These are phyloP conservation scores for Tetracentron sinense DNA, from an alignment of 164 flowering plant species.

Conservation along the genomic window DNA sequence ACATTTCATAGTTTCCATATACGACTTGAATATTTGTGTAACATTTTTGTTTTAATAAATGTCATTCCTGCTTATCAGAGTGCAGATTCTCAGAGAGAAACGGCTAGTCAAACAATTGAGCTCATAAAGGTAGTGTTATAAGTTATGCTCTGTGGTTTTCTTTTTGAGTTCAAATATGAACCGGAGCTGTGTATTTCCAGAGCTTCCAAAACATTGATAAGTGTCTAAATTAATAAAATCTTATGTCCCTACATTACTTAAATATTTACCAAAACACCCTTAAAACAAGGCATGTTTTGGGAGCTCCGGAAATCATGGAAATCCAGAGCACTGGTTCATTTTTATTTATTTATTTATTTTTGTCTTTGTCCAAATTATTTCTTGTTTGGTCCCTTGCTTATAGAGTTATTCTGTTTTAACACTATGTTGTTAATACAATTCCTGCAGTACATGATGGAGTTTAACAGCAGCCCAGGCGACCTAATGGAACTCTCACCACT, in stretches of 20 bases:
- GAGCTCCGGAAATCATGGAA: no score
- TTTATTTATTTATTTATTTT: background rate
- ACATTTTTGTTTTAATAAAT: constrained; percentile 8
- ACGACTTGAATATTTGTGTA: background rate
- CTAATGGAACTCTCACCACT: constrained; percentile 96
- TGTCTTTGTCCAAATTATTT: background rate
- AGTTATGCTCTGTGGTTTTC: no score
- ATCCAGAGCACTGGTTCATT: background rate
- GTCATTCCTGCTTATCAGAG: constrained; percentile 55
- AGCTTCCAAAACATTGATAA: no score
- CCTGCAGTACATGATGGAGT: constrained; percentile 95
- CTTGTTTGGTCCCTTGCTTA: background rate
- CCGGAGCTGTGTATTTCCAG: no score
- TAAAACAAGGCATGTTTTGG: no score
- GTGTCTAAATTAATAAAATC: no score
- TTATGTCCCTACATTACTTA: no score
- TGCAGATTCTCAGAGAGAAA: constrained; percentile 97
- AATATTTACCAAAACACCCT: no score
- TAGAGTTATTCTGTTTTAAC: constrained; percentile 9
- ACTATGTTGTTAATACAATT: constrained; percentile 6
- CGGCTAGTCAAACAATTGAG: constrained; percentile 97
- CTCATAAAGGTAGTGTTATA: constrained; percentile 83
- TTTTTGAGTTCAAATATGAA: no score
- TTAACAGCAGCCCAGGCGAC: constrained; percentile 95
- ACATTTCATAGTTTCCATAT: background rate